These are phyloP conservation scores for Cercospora canescens DNA, from an alignment of 2,329 filamentous ascomycete species.

Conservation along the genomic window DNA sequence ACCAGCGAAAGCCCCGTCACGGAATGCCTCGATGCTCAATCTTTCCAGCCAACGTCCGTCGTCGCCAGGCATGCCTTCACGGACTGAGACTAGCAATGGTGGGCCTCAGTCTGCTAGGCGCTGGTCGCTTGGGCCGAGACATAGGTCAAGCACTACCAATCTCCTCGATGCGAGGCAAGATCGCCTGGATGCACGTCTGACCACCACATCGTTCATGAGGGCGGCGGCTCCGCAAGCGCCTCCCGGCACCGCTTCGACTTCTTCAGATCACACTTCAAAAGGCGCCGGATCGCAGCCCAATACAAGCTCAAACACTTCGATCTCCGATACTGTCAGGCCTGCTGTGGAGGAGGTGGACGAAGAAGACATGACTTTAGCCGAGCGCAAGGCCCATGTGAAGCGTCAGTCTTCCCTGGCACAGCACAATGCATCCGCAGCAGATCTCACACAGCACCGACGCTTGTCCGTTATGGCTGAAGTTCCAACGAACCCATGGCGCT, in stretches of 20 bases:
- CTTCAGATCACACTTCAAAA: conserved; percentile 4
- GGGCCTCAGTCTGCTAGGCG: conserved; percentile 1
- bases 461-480: conserved; percentile 6
- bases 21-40: conserved; percentile 8
- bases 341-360: conserved; percentile 40
- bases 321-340: conserved; percentile 23
- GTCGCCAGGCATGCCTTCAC: not conserved
- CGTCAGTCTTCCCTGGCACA: conserved; percentile 14
- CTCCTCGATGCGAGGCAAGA: conserved; percentile 58
- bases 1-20: not conserved
- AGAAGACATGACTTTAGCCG: conserved; percentile 71
- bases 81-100: not conserved
- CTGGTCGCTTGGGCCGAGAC: conserved; percentile 27
- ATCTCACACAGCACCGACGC: conserved; percentile 8
- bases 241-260: conserved; percentile 19
- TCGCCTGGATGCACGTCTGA: conserved; percentile 46
- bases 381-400: conserved; percentile 52
- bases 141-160: conserved; percentile 28
- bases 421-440: conserved; percentile 7
- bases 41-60: not conserved
- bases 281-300: conserved; percentile 15
- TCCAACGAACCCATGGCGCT: conserved; percentile 1
- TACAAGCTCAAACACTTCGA: conserved; percentile 22
- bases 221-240: conserved; percentile 35
- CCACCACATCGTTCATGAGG: conserved; percentile 40